Evolutionary conservation across 306 rosid species (phyloP).

Genomic region (Corylus avellana): DNA sequence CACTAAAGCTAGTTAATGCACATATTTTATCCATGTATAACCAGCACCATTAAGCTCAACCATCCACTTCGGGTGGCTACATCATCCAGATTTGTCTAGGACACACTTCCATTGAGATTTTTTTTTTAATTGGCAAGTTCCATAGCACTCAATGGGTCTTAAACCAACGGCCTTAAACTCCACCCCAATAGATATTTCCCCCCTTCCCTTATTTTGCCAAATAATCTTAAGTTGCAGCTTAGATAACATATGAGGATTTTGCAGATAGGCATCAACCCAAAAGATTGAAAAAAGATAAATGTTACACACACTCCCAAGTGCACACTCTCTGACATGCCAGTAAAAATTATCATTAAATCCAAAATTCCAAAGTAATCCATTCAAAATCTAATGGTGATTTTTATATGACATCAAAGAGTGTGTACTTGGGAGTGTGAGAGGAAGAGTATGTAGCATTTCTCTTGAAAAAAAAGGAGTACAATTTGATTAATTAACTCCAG

Average conservation of each 20-base stretch:
- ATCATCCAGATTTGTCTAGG: neutral
- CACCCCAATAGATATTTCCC: too few species aligned
- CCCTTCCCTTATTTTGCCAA: neutral
- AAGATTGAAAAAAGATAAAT: neutral
- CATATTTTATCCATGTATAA: neutral
- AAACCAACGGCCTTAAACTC: too few species aligned
- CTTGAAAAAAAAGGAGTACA: too few species aligned
- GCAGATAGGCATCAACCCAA: neutral
- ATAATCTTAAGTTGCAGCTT: neutral
- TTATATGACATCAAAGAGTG: too few species aligned
- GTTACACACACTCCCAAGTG: too few species aligned
- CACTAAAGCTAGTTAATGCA: neutral
- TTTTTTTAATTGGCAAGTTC: neutral
- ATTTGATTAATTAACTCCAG: neutral
- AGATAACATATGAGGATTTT: neutral
- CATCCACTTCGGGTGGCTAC: neutral
- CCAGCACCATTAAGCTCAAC: conserved; percentile 1
- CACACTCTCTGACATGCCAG: too few species aligned
- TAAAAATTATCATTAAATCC: too few species aligned
- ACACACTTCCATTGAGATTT: neutral
- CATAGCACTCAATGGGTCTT: too few species aligned
- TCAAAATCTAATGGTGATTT: too few species aligned
- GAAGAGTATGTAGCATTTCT: too few species aligned
- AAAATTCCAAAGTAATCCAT: too few species aligned
- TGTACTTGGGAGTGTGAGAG: too few species aligned